These are phyloP conservation scores for Gossypium schwendimanii DNA, from an alignment of 441 rosid genomes.

Conservation along the genomic window DNA sequence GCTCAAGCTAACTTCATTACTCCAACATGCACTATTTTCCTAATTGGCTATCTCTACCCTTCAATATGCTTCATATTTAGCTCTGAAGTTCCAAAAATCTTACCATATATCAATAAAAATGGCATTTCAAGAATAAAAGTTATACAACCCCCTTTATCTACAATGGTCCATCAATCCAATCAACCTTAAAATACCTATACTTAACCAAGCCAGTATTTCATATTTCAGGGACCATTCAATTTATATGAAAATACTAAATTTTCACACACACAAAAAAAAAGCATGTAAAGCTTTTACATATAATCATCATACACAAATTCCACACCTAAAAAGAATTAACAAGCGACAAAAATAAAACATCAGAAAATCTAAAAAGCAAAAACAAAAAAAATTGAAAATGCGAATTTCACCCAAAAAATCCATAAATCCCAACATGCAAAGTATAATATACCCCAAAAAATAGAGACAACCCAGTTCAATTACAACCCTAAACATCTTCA, in stretches of 20 bases:
- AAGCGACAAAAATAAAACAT: neutral
- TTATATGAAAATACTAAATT: neutral
- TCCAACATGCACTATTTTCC: neutral
- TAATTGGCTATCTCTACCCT: neutral
- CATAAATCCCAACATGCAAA: neutral
- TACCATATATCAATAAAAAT: neutral
- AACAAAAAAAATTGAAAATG: neutral
- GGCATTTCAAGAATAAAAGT: neutral
- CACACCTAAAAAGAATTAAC: neutral
- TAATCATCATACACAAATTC: neutral
- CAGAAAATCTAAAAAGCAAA: neutral
- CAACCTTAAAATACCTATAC: neutral
- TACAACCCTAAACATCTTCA: conserved; percentile 9
- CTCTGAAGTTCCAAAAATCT: neutral
- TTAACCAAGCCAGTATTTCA: neutral
- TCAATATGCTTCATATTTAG: neutral
- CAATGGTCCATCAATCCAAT: neutral
- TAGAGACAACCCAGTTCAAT: conserved; percentile 16
- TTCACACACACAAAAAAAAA: neutral
- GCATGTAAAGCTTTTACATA: neutral
- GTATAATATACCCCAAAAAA: neutral
- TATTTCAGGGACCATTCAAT: neutral
- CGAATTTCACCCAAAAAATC: neutral
- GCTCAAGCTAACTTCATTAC: neutral
- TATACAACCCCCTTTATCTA: neutral